Evolutionary conservation across 768 basidiomycete genomes (phyloP), one percentile per base, ranked within the genome.

Genomic region (Dioszegia hungarica): DNA sequence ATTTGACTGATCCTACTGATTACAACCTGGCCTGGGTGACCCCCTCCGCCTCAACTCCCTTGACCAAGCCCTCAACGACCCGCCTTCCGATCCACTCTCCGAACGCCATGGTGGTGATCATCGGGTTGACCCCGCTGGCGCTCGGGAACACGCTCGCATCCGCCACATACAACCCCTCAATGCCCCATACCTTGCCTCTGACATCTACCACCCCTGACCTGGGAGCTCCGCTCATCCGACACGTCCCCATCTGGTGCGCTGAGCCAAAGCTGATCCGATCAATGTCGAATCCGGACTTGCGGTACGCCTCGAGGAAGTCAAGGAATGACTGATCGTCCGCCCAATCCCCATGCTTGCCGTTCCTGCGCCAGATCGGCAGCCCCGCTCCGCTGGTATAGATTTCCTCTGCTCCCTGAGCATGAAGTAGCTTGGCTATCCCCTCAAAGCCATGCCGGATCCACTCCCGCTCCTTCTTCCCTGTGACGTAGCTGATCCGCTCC

Each of bases 241-340:
- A 68, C 39, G 60, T 68, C 2, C 73, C 73, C 73, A 74, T 74
- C 49, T 74, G 73, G 52, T 74, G 73, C 0, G 73, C 73, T 14
- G 58, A 59, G 2, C 59, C 60, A 20, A 54, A 43, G n/a, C 31
- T 29, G 3, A 62, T 46, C n/a, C 48, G 34, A 6, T 60, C 67
- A 10, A 59, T 58, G 27, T 51, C 28, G 3, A 56, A 52, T 1
- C 70, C 66, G 1, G 59, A 60, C 27, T 39, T 29, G 37, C 63
- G 46, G 20, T 68, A 56, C 34, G 62, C 57, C 6, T 54, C 59
- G 12, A 64, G 40, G 52, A 54, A 54, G 14, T 41, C 39, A 3
- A 54, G 11, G 40, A 54, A 54, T 8, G 39, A 43, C 27, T 54
- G 28, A 22, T 54, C 52, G 37, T 44, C 41, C 36, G 52, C 27